Conservation (phyloP, 306 rosid genomes). For the Luffa aegyptiaca region DNA sequence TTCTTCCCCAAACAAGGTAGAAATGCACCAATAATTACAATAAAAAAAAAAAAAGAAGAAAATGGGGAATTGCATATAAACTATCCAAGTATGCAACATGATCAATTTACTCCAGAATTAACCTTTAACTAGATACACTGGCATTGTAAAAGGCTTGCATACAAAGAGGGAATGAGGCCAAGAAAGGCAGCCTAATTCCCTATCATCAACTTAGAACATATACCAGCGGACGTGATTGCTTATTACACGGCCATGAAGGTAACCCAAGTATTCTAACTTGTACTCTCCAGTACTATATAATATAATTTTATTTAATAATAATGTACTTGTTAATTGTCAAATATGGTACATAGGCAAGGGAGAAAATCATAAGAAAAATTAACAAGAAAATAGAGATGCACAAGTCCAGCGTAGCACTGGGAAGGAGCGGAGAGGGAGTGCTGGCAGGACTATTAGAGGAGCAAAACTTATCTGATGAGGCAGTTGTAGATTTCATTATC, state of each 20-base stretch:
- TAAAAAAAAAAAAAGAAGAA: too few species aligned
- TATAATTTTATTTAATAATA: too few species aligned
- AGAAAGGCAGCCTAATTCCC: not conserved
- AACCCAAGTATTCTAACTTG: not conserved
- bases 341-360: too few species aligned
- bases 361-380: slow-evolving; percentile 58
- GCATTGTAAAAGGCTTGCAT: not conserved
- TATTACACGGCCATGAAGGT: slow-evolving; percentile 94
- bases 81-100: not conserved
- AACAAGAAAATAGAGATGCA: slow-evolving; percentile 47
- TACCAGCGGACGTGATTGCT: slow-evolving; percentile 13
- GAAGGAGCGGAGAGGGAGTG: slow-evolving; percentile 34
- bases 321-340: too few species aligned
- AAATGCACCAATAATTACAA: too few species aligned
- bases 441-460: slow-evolving; percentile 71
- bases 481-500: slow-evolving; percentile 76
- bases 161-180: not conserved
- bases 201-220: not conserved
- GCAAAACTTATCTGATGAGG: slow-evolving; percentile 61
- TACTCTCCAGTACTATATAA: too few species aligned
- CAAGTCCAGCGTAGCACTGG: slow-evolving; percentile 29
- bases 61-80: too few species aligned
- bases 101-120: not conserved
- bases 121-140: not conserved
- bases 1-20: too few species aligned